These are phyloP conservation scores for Aspergillus campestris DNA, from an alignment of 495 filamentous ascomycete species.

Conservation along the genomic window DNA sequence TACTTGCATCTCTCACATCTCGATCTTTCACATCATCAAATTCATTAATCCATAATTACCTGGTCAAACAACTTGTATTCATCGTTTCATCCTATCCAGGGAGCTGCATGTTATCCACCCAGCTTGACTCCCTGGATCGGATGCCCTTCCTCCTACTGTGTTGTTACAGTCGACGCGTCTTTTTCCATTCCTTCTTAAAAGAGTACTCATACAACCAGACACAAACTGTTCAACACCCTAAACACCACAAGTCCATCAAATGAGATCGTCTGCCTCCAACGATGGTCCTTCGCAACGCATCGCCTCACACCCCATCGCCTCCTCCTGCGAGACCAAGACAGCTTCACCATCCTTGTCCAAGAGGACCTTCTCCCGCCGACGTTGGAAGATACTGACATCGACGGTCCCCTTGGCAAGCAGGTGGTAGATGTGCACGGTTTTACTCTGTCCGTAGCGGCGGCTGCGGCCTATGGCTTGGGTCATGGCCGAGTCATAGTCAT, in stretches of 20 bases:
- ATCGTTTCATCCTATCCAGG: no score
- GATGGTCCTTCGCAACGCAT: constrained; percentile 14
- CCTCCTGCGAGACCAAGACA: constrained; percentile 8
- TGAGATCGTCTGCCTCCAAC: constrained; percentile 10
- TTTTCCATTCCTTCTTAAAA: no score
- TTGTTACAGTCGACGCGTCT: no score
- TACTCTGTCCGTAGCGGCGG: constrained; percentile 59
- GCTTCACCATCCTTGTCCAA: constrained; percentile 14
- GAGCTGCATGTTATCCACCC: no score
- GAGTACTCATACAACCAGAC: background rate
- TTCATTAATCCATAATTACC: no score
- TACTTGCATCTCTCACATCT: no score
- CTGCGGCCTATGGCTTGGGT: constrained; percentile 66
- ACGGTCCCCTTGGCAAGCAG: constrained; percentile 55
- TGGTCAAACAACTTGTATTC: no score
- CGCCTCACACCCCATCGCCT: constrained; percentile 9
- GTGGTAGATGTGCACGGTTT: constrained; percentile 60
- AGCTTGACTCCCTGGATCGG: no score
- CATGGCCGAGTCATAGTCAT: constrained; percentile 51
- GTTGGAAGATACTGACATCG: constrained; percentile 60
- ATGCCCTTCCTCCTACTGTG: no score
- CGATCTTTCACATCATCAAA: no score
- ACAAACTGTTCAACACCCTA: background rate
- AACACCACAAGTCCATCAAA: constrained; percentile 5
- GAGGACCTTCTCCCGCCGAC: constrained; percentile 22